phyloP scores from a whole-genome alignment of 1,284 basidiomycete genomes.

The Cryptococcus sp. region DNA sequence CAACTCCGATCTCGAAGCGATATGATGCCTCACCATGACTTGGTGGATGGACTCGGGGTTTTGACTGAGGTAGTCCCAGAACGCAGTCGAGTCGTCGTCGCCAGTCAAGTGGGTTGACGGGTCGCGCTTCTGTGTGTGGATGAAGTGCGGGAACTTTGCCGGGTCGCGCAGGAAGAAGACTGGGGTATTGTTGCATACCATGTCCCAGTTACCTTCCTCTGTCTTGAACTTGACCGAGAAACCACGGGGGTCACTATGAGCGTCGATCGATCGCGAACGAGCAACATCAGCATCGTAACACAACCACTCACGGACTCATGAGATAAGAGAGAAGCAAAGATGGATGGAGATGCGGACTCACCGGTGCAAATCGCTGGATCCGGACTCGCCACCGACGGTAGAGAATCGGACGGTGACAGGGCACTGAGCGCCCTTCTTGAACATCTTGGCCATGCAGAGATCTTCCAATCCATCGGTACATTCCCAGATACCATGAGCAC shows the following conservation, averaged over 20 bases:
- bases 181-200: conserved; percentile 87
- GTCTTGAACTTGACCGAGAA: conserved; percentile 90
- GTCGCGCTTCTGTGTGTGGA: conserved; percentile 86
- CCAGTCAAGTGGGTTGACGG: conserved; percentile 55
- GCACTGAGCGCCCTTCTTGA: conserved; percentile 72
- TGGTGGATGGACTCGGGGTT: conserved; percentile 92
- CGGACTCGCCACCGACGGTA: conserved; percentile 68
- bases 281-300: not conserved
- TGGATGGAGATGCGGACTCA: conserved; percentile 4
- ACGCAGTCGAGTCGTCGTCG: conserved; percentile 50
- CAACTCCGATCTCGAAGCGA: conserved; percentile 36
- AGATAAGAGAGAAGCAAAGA: too few relatives aligned
- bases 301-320: not conserved
- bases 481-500: conserved; percentile 90
- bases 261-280: too few relatives aligned
- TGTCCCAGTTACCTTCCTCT: conserved; percentile 85
- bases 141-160: conserved; percentile 71
- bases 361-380: conserved; percentile 85
- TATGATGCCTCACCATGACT: conserved; percentile 61
- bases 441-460: conserved; percentile 71
- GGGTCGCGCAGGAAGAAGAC: conserved; percentile 74
- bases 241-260: conserved; percentile 72
- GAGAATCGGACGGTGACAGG: conserved; percentile 53
- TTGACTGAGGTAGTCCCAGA: conserved; percentile 84
- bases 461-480: conserved; percentile 79